Evolutionary conservation across 345 rosid species (phyloP), one percentile per base, ranked within the genome.

Genomic region (Lenwebbia sp.): DNA sequence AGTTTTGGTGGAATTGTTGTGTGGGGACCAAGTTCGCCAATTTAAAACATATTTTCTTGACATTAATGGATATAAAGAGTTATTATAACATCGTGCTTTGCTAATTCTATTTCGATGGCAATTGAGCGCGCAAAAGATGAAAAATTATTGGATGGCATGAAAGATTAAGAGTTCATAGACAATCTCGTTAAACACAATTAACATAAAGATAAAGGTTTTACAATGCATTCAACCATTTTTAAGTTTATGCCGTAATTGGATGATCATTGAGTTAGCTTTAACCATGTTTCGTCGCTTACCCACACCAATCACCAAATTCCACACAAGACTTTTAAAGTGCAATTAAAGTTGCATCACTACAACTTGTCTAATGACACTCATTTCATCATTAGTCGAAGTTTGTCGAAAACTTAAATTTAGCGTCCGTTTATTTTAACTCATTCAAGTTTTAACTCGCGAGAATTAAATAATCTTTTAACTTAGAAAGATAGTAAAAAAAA

Each of bases 131-230:
- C 25, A 37, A 33, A 33, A 19, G 40, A 3, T 33, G 78, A 33
- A 33, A 6, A 33, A 10, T 33, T 33, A 33, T 33, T 0, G 7
- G 3, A 19, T 19, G 0, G 1, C 78, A 33, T 8, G 10, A 70
- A 70, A 65, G 11, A 19, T 33, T 2, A 33, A 11, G 40, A 19
- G 4, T 19, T 19, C 37, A 33, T 3, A 4, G 9, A 22, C 41
- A 33, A 70, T 33, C 47, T 33, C 2, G 3, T 33, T 17, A 65
- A 33, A 17, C 44, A 19, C 6, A 0, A 33, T 33, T 4, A 70
- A 33, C 2, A 19, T 1, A 9, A 62, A 19, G 5, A 2, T 26
- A 12, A 11, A 19, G 25, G 47, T 33, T 70, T 70, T 70, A 37
- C 6, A 70, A 37, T 17, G 47, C 26, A 70, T 70, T 19, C 2